These are phyloP conservation scores for Ustilago esculenta DNA, from an alignment of 1,284 basidiomycete genomes.

Conservation along the genomic window DNA sequence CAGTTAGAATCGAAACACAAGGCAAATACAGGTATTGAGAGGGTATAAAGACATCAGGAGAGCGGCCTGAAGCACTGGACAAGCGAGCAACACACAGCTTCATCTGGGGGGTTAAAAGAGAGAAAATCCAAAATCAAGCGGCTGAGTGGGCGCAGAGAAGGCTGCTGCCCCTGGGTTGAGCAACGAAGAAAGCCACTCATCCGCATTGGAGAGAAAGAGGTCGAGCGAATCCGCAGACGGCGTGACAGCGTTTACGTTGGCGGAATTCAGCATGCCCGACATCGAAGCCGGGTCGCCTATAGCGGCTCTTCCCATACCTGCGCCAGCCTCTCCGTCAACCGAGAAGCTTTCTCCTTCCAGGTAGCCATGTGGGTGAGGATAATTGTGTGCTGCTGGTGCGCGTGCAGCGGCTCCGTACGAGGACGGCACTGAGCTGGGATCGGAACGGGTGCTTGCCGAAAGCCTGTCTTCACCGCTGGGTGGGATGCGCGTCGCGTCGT, in stretches of 20 bases:
- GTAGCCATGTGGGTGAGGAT: constrained; percentile 11
- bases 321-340: neutral
- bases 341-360: neutral
- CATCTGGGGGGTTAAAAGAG: constrained; percentile 15
- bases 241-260: constrained; percentile 13
- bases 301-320: neutral
- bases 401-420: neutral
- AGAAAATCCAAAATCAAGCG: constrained; percentile 35
- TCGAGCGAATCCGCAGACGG: constrained; percentile 36
- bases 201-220: constrained; percentile 39
- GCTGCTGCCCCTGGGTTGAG: constrained; percentile 39
- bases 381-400: neutral
- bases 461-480: constrained; percentile 19
- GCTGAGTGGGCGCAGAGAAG: constrained; percentile 26
- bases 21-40: no score
- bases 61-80: no score
- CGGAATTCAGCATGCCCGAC: constrained; percentile 7
- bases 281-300: constrained; percentile 1
- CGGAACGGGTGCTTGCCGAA: constrained; percentile 13
- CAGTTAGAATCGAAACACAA: no score
- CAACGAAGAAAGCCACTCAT: constrained; percentile 43
- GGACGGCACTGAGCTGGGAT: constrained; percentile 17
- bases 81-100: no score
- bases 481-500: constrained; percentile 38
- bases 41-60: no score